phyloP scores from a whole-genome alignment of 2,329 filamentous ascomycete species.

The Hirsutella rhossiliensis region DNA sequence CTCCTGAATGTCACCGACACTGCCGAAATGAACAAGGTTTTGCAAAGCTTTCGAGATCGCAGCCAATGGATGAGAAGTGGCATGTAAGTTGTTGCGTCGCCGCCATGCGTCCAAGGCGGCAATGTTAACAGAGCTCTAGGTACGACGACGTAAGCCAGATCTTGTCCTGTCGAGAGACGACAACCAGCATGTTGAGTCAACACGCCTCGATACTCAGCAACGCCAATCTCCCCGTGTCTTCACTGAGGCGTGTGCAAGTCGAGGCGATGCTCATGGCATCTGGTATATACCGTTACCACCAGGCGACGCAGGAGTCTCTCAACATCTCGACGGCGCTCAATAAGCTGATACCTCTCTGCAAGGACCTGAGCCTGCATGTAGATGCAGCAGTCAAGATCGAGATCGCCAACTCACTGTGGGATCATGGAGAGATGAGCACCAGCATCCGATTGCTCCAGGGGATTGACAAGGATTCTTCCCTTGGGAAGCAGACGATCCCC shows the following conservation, averaged over 20 bases:
- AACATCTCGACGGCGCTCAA: constrained; percentile 77
- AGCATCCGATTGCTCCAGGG: constrained; percentile 82
- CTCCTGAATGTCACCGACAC: constrained; percentile 49
- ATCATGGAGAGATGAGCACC: constrained; percentile 77
- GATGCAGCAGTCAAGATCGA: constrained; percentile 71
- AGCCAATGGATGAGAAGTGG: constrained; percentile 73
- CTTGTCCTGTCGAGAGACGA: constrained; percentile 69
- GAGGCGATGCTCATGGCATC: constrained; percentile 67
- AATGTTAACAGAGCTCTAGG: constrained; percentile 24
- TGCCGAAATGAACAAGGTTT: constrained; percentile 47
- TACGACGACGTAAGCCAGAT: constrained; percentile 71
- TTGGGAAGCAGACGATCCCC: constrained; percentile 57
- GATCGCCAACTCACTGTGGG: constrained; percentile 83
- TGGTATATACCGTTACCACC: constrained; percentile 64
- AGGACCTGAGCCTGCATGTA: constrained; percentile 59
- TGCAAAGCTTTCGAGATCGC: constrained; percentile 52
- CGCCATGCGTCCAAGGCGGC: not conserved
- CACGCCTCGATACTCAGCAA: constrained; percentile 50
- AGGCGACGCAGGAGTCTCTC: constrained; percentile 73
- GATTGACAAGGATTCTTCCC: constrained; percentile 45
- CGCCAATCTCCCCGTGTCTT: constrained; percentile 46
- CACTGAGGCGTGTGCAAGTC: constrained; percentile 61
- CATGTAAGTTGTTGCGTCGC: constrained; percentile 39
- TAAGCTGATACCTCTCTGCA: constrained; percentile 59
- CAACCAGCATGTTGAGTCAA: constrained; percentile 68